These are phyloP conservation scores for Lyophyllum decastes DNA, from an alignment of 768 basidiomycete species.

Conservation along the genomic window DNA sequence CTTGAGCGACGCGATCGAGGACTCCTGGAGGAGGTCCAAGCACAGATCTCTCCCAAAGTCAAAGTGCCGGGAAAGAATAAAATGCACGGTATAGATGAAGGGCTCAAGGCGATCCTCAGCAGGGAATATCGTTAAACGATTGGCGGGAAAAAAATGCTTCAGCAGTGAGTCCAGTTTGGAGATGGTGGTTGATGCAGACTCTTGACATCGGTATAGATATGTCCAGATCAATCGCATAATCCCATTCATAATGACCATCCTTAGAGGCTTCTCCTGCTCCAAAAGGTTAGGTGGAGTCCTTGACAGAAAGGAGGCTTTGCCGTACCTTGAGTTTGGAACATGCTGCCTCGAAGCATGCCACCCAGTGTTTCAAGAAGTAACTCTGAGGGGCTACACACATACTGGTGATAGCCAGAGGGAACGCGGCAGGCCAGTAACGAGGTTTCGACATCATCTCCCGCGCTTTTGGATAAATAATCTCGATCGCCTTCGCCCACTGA, in stretches of 20 bases:
- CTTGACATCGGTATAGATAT: constrained; percentile 92
- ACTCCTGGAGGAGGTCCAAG: constrained; percentile 78
- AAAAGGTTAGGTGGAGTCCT: constrained; percentile 6
- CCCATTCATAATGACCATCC: constrained; percentile 77
- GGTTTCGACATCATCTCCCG: constrained; percentile 86
- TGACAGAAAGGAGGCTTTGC: not conserved
- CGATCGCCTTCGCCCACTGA: constrained; percentile 90
- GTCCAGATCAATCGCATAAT: constrained; percentile 88
- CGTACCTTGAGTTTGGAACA: constrained; percentile 79
- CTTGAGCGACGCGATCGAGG: constrained; percentile 42
- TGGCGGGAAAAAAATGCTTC: constrained; percentile 78
- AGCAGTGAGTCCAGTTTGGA: constrained; percentile 73
- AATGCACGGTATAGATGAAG: constrained; percentile 79
- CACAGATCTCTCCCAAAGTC: constrained; percentile 85
- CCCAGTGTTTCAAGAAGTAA: constrained; percentile 85
- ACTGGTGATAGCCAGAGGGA: constrained; percentile 79
- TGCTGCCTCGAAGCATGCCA: constrained; percentile 67
- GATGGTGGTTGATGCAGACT: constrained; percentile 79
- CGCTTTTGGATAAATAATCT: constrained; percentile 79
- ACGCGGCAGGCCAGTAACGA: constrained; percentile 87
- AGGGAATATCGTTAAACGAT: constrained; percentile 59
- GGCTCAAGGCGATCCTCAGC: constrained; percentile 78
- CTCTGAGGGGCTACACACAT: constrained; percentile 88
- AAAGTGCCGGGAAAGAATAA: constrained; percentile 78
- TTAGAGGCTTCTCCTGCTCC: constrained; percentile 73